These are phyloP conservation scores for Pochonia chlamydosporia DNA, from an alignment of 2,329 filamentous ascomycete species.

Conservation along the genomic window DNA sequence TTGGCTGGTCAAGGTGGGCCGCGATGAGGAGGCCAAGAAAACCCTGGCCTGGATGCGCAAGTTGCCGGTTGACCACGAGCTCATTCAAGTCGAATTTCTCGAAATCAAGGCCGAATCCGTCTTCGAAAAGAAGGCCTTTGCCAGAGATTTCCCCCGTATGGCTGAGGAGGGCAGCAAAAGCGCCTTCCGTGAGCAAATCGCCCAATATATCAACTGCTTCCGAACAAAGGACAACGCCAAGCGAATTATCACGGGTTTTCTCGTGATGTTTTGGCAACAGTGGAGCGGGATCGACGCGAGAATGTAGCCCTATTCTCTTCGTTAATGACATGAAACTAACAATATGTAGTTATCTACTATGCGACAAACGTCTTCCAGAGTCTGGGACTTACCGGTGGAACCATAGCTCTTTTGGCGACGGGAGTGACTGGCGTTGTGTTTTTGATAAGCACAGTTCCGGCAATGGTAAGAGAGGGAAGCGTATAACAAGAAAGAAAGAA, in stretches of 20 bases:
- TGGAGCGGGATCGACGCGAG: conserved; percentile 23
- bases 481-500: neutral
- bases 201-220: conserved; percentile 43
- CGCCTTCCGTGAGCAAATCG: conserved; percentile 37
- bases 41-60: conserved; percentile 57
- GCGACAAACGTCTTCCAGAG: conserved; percentile 55
- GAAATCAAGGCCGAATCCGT: conserved; percentile 75
- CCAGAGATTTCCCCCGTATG: conserved; percentile 48
- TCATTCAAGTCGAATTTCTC: conserved; percentile 70
- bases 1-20: conserved; percentile 67
- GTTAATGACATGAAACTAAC: neutral
- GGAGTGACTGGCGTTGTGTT: conserved; percentile 67
- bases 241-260: conserved; percentile 57
- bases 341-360: conserved; percentile 34
- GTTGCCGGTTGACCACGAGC: conserved; percentile 55
- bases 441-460: conserved; percentile 37
- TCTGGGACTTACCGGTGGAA: conserved; percentile 48
- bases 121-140: conserved; percentile 67
- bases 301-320: neutral
- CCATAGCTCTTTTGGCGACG: conserved; percentile 57
- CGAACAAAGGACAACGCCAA: conserved; percentile 49
- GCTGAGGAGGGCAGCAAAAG: conserved; percentile 33
- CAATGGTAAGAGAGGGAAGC: conserved; percentile 16
- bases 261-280: conserved; percentile 42
- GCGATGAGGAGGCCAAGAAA: conserved; percentile 58